These are phyloP conservation scores for Pneumocystis jirovecii DNA, from an alignment of 1,139 yeast genomes.

Conservation along the genomic window DNA sequence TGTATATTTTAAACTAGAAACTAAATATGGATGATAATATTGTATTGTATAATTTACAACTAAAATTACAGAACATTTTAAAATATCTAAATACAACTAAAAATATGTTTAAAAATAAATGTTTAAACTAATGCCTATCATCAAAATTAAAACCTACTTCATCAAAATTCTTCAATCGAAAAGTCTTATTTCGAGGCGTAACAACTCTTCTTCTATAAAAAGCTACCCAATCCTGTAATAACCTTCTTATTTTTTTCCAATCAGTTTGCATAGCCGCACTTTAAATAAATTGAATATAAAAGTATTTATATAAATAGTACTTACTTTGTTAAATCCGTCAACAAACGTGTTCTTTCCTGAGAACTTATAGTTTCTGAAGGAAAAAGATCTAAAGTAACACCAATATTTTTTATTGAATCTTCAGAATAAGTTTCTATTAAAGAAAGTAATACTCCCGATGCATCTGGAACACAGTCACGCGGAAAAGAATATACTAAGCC, in stretches of 20 bases:
- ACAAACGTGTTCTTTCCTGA: conserved; percentile 49
- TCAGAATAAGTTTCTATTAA: conserved; percentile 41
- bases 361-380: conserved; percentile 46
- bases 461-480: conserved; percentile 54
- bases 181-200: conserved; percentile 1
- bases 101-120: neutral
- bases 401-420: conserved; percentile 45
- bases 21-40: neutral
- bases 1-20: too few relatives aligned
- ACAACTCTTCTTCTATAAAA: conserved; percentile 9
- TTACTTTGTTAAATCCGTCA: conserved; percentile 17
- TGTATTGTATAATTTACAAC: neutral
- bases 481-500: conserved; percentile 66
- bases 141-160: neutral
- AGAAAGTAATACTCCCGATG: conserved; percentile 58
- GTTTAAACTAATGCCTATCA: neutral
- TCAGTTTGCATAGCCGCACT: conserved; percentile 1
- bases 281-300: neutral
- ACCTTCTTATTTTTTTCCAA: conserved; percentile 6
- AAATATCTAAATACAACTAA: neutral
- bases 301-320: neutral
- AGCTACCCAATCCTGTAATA: conserved; percentile 9
- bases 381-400: conserved; percentile 37
- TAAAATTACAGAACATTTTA: neutral
- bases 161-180: neutral